These are phyloP conservation scores for Penicillium italicum DNA, from an alignment of 2,329 filamentous ascomycete species.

Conservation along the genomic window DNA sequence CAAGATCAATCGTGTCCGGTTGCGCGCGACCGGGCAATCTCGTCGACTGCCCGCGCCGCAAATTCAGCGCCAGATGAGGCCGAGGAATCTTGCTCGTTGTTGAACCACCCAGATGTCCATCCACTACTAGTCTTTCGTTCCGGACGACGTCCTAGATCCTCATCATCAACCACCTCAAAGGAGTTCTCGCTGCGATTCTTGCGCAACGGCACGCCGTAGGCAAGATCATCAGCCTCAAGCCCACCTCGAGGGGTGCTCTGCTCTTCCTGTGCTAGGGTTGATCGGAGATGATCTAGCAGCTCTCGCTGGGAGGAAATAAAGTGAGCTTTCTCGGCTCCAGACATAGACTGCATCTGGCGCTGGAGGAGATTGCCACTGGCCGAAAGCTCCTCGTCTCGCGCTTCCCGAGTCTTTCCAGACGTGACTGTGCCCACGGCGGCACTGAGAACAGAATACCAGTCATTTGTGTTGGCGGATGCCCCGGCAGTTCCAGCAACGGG, in stretches of 20 bases:
- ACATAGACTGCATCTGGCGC: slow-evolving; percentile 59
- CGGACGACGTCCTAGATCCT: slow-evolving; percentile 49
- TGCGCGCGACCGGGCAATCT: slow-evolving; percentile 20
- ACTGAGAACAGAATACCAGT: slow-evolving; percentile 75
- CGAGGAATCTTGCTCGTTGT: slow-evolving; percentile 24
- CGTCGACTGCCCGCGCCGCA: slow-evolving; percentile 27
- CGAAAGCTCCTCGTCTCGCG: slow-evolving; percentile 50
- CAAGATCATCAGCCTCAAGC: slow-evolving; percentile 35
- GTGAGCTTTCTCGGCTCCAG: slow-evolving; percentile 61
- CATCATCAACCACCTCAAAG: slow-evolving; percentile 82
- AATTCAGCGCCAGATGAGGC: slow-evolving; percentile 29
- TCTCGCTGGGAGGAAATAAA: slow-evolving; percentile 80
- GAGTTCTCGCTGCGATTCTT: slow-evolving; percentile 84
- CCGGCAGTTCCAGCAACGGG: slow-evolving; percentile 60
- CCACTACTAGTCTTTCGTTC: slow-evolving; percentile 23
- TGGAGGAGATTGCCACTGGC: slow-evolving; percentile 66
- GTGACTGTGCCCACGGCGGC: slow-evolving; percentile 66
- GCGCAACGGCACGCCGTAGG: slow-evolving; percentile 52
- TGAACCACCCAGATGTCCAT: slow-evolving; percentile 35
- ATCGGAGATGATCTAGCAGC: slow-evolving; percentile 67
- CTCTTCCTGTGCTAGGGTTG: slow-evolving; percentile 76
- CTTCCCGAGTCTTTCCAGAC: slow-evolving; percentile 37
- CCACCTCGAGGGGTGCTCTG: slow-evolving; percentile 50
- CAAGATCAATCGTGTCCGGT: slow-evolving; percentile 23
- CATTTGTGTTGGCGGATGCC: slow-evolving; percentile 52